Evolutionary conservation across 2,329 filamentous ascomycete species (phyloP).

Genomic region (Pseudopyrenochaeta lycopersici): DNA sequence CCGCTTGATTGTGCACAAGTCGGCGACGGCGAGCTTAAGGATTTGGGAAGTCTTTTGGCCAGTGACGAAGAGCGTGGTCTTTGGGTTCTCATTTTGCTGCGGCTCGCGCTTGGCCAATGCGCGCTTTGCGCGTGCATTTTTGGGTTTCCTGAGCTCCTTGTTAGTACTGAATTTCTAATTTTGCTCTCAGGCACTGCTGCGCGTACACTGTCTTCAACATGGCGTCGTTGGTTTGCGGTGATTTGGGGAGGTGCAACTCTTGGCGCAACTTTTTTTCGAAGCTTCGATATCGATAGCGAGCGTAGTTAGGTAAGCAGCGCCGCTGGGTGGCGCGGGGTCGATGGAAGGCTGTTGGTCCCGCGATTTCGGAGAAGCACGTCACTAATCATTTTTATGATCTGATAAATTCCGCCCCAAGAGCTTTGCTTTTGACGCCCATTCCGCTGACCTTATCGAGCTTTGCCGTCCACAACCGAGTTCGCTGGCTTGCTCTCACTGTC

Average conservation of each 20-base stretch:
- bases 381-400: slow-evolving; percentile 8
- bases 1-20: slow-evolving; percentile 84
- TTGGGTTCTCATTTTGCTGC: slow-evolving; percentile 88
- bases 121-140: slow-evolving; percentile 90
- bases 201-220: slow-evolving; percentile 47
- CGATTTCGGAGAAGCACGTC: slow-evolving; percentile 4
- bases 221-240: slow-evolving; percentile 15
- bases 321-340: slow-evolving; percentile 2
- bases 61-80: slow-evolving; percentile 87
- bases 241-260: slow-evolving; percentile 28
- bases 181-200: rapidly evolving
- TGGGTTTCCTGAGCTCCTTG: slow-evolving; percentile 64
- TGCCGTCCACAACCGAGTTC: not conserved
- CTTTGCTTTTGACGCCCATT: not conserved
- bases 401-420: slow-evolving; percentile 2
- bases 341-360: slow-evolving; percentile 7
- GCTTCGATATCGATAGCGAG: slow-evolving; percentile 15
- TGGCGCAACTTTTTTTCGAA: slow-evolving; percentile 31
- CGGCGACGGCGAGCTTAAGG: slow-evolving; percentile 82
- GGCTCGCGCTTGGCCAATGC: slow-evolving; percentile 93
- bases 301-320: slow-evolving; percentile 19
- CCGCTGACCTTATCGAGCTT: not conserved
- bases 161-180: slow-evolving; percentile 1
- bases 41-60: slow-evolving; percentile 86
- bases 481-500: not conserved